phyloP scores from a whole-genome alignment of 1,284 basidiomycete genomes.

The Stereum hirsutum region DNA sequence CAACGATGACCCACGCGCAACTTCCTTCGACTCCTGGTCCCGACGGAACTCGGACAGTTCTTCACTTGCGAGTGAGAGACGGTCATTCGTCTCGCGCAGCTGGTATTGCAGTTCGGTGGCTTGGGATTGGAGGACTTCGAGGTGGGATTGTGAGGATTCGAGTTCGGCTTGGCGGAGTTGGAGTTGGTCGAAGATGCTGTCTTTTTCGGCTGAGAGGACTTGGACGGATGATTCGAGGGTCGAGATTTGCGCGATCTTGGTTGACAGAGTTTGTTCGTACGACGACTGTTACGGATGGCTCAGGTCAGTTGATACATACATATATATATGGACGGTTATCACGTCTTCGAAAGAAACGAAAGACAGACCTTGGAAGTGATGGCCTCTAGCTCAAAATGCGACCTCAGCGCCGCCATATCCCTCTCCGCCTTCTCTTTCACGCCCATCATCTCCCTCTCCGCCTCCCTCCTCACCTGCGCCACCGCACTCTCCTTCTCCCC shows the following conservation, averaged over 20 bases:
- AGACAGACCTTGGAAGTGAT: slow-evolving; percentile 62
- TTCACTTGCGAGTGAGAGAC: slow-evolving; percentile 59
- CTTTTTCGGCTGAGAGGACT: slow-evolving; percentile 64
- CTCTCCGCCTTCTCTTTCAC: slow-evolving; percentile 66
- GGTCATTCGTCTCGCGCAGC: slow-evolving; percentile 70
- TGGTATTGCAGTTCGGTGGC: slow-evolving; percentile 82
- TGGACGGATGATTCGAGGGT: slow-evolving; percentile 64
- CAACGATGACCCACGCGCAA: slow-evolving; percentile 24
- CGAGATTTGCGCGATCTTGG: slow-evolving; percentile 54
- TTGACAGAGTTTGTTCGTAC: slow-evolving; percentile 59
- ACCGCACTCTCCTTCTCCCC: slow-evolving; percentile 68
- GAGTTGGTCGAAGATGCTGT: slow-evolving; percentile 72
- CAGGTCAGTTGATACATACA: no score
- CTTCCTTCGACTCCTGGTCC: slow-evolving; percentile 39
- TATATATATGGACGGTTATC: neutral
- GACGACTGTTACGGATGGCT: no score
- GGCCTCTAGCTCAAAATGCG: slow-evolving; percentile 71
- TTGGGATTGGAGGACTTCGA: slow-evolving; percentile 67
- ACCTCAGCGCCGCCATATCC: slow-evolving; percentile 55
- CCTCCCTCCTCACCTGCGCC: slow-evolving; percentile 56
- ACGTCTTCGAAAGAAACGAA: neutral
- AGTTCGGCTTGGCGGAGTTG: slow-evolving; percentile 82
- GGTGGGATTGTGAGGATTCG: slow-evolving; percentile 69
- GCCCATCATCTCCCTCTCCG: slow-evolving; percentile 64
- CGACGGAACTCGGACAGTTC: slow-evolving; percentile 59